Conservation (phyloP, 169 alveolate genomes). For the Plasmodium gallinaceum region DNA sequence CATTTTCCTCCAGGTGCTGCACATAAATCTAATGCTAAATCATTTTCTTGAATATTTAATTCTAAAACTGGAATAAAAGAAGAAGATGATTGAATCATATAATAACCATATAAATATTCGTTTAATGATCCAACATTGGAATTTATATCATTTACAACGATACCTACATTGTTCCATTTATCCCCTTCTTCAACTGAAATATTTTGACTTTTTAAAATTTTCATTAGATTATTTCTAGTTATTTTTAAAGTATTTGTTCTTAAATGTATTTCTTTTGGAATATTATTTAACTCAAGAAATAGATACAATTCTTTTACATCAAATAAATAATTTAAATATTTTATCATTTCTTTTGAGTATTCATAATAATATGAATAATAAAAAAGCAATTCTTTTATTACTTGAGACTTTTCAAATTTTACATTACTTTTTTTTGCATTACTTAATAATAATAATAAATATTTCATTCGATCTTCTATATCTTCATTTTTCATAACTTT, state of each 20-base stretch:
- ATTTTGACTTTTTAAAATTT: slow-evolving; percentile 96
- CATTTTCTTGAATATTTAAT: slow-evolving; percentile 77
- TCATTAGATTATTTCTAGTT: slow-evolving; percentile 92
- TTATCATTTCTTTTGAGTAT: slow-evolving; percentile 93
- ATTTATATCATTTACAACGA: slow-evolving; percentile 92
- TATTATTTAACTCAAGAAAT: slow-evolving; percentile 44
- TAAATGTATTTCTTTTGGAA: slow-evolving; percentile 39
- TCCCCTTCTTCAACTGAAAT: slow-evolving; percentile 95
- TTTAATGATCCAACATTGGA: slow-evolving; percentile 98
- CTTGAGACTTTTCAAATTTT: slow-evolving; percentile 4
- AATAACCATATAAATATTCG: slow-evolving; percentile 97
- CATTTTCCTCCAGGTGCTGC: slow-evolving; percentile 99
- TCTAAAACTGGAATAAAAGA: slow-evolving; percentile 95
- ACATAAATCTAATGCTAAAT: slow-evolving; percentile 95
- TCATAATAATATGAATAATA: slow-evolving; percentile 88
- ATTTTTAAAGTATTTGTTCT: slow-evolving; percentile 91
- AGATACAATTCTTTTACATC: slow-evolving; percentile 34
- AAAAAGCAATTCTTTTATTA: slow-evolving; percentile 49
- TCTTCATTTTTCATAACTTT: slow-evolving; percentile 50
- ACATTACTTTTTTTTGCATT: slow-evolving; percentile 14
- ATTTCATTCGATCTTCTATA: slow-evolving; percentile 74
- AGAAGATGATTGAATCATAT: slow-evolving; percentile 95
- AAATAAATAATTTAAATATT: slow-evolving; percentile 56
- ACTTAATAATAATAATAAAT: slow-evolving; percentile 29
- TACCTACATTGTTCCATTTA: slow-evolving; percentile 85